A percentile compares a stretch with the other conserved stretches of the same genome.
Conservation (phyloP, 208 protist genomes). For the Trypanosoma avium region DNA sequence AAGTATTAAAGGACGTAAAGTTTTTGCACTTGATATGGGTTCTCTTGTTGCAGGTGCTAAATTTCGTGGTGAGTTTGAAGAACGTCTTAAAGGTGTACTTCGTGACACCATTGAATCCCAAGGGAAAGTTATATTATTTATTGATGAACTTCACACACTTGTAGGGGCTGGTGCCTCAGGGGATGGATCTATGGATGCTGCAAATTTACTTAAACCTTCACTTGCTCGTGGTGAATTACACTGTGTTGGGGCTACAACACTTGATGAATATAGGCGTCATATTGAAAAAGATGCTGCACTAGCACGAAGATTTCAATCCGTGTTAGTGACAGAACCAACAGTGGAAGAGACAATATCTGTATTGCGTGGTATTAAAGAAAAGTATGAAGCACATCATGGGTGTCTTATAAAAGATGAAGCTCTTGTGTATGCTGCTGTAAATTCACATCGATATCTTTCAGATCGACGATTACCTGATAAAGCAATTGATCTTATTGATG, state of each 20-base stretch:
- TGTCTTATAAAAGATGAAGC: slow-evolving; percentile 90
- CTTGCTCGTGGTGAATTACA: slow-evolving; percentile 96
- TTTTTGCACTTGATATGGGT: slow-evolving; percentile 97
- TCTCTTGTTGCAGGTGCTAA: slow-evolving; percentile 98
- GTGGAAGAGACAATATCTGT: slow-evolving; percentile 98
- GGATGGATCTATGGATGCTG: slow-evolving; percentile 97
- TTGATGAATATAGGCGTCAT: slow-evolving; percentile 97
- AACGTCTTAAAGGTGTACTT: slow-evolving; percentile 98
- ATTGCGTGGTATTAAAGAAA: slow-evolving; percentile 94
- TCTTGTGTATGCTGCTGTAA: slow-evolving; percentile 86
- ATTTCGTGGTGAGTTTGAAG: slow-evolving; percentile 99
- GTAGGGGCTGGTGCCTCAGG: slow-evolving; percentile 94
- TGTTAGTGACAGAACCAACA: slow-evolving; percentile 95
- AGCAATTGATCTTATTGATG: slow-evolving; percentile 98
- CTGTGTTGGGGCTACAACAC: slow-evolving; percentile 97
- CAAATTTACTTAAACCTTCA: slow-evolving; percentile 98
- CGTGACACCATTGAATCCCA: slow-evolving; percentile 96
- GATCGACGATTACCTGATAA: slow-evolving; percentile 98
- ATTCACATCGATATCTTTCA: slow-evolving; percentile 96
- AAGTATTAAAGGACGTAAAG: slow-evolving; percentile 83
- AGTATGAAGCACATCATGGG: slow-evolving; percentile 93
- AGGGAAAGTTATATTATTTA: slow-evolving; percentile 99
- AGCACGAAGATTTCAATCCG: slow-evolving; percentile 98
- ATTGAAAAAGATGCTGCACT: slow-evolving; percentile 99
- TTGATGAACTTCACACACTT: slow-evolving; percentile 99